Evolutionary conservation across 306 rosid species (phyloP), one percentile per base, ranked within the genome.

Genomic region (Oxytropis ochrocephala): DNA sequence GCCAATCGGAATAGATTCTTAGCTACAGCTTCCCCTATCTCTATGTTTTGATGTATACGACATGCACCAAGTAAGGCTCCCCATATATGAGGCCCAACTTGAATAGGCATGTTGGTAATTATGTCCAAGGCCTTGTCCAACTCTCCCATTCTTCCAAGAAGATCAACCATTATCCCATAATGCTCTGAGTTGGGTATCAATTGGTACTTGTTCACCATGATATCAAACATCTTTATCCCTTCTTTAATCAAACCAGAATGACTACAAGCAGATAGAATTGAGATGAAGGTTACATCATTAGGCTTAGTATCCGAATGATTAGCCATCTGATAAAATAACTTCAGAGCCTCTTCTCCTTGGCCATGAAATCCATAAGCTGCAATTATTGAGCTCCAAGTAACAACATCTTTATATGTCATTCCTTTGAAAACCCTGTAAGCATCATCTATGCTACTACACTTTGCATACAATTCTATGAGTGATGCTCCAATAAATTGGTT

Each of bases 41-140:
- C 79, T 48, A 67, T 42, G 61, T 87, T 78, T 48, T 88, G 81
- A 84, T 86, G 91, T 72, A 89, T 82, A 54, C 88, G 77, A 46
- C 91, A 85, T 7, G 95, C 92, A 29, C 95, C 89, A n/a, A 89
- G 90, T 66, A 89, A 76, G 77, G 92, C 92, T 47, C 91, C 91
- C 96, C 91, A 89, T 54, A 87, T 90, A 69, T 85, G 81, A 6
- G 92, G 84, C 36, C 86, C 89, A 54, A 78, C 77, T 55, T 79
- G 72, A 17, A 76, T 57, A 4, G 88, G 82, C 95, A 92, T 87
- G 48, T 42, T 59, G 39, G 68, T 76, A 63, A 89, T 81, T 49
- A 87, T 35, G 24, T 87, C 78, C 77, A 89, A 72, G 42, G 95
- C 91, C 77, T 18, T 79, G 44, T 89, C 86, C 69, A 92, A 78